Percentiles rank a stretch among this genome's conserved stretches.
Evolutionary conservation across 805 yeast species (phyloP).

Genomic region (Kluyveromyces starmeri): DNA sequence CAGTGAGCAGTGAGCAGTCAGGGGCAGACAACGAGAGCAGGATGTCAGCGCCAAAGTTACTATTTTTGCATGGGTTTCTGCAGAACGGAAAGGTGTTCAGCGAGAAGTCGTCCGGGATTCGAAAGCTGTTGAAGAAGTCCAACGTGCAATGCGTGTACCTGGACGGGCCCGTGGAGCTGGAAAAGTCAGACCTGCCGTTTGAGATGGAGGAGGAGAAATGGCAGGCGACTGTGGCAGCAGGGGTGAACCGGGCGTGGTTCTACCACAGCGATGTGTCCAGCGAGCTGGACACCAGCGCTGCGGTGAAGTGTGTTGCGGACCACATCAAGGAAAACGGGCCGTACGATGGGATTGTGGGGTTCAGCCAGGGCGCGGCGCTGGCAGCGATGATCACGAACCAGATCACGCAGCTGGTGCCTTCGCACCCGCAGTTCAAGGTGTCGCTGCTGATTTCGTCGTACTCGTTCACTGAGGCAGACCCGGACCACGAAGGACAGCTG

Average conservation of each 20-base stretch:
- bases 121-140: constrained; percentile 59
- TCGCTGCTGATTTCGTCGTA: constrained; percentile 71
- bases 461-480: constrained; percentile 36
- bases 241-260: constrained; percentile 68
- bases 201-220: constrained; percentile 47
- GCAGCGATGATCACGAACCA: constrained; percentile 60
- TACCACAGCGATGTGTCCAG: constrained; percentile 39
- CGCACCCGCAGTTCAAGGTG: constrained; percentile 47
- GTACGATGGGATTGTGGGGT: constrained; percentile 81
- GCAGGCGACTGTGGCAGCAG: constrained; percentile 38
- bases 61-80: constrained; percentile 88
- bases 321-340: constrained; percentile 65
- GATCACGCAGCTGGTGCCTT: constrained; percentile 45
- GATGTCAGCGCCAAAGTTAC: constrained; percentile 40
- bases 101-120: constrained; percentile 79
- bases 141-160: constrained; percentile 67
- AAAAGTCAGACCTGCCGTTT: constrained; percentile 67
- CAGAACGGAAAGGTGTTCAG: constrained; percentile 80
- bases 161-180: constrained; percentile 65
- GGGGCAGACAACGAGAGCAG: too few relatives aligned
- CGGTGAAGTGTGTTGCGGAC: constrained; percentile 39
- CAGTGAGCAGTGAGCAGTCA: too few relatives aligned
- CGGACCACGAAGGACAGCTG: constrained; percentile 25
- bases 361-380: constrained; percentile 91
- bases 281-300: constrained; percentile 43